Percentiles rank a stretch among this genome's conserved stretches.
Conservation (phyloP, 139 green algal species). For the Chlorella sp. region DNA sequence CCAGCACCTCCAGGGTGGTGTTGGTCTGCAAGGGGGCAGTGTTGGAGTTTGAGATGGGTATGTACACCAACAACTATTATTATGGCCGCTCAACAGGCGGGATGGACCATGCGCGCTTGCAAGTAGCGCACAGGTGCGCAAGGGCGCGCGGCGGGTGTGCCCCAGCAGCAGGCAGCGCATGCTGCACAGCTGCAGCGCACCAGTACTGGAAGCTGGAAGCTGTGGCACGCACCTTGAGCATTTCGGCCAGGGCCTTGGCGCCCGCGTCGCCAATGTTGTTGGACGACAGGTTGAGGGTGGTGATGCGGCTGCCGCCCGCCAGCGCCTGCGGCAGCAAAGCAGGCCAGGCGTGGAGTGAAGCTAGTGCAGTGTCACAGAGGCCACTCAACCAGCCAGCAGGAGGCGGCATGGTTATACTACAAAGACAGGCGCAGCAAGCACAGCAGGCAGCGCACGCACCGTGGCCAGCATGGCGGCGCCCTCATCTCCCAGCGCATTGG, state of each 20-base stretch:
- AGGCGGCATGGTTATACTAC: too few species aligned
- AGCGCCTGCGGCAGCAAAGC: constrained; percentile 44
- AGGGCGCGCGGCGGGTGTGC: too few species aligned
- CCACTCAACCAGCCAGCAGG: too few species aligned
- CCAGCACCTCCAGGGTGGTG: constrained; percentile 79
- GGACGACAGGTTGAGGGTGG: constrained; percentile 58
- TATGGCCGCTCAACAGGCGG: too few species aligned
- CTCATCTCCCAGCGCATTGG: constrained; percentile 79
- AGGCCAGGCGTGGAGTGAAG: too few species aligned
- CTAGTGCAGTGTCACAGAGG: too few species aligned
- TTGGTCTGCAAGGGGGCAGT: constrained; percentile 59
- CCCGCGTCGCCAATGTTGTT: constrained; percentile 84
- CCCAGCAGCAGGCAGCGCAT: too few species aligned
- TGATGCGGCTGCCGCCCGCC: constrained; percentile 40
- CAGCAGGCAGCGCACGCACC: neutral
- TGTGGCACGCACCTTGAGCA: constrained; percentile 67
- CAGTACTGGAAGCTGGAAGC: neutral
- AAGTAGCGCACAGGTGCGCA: too few species aligned
- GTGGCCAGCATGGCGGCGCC: constrained; percentile 69
- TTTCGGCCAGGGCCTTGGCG: constrained; percentile 86
- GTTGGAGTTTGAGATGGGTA: too few species aligned
- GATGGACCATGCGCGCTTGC: too few species aligned
- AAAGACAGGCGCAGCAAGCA: neutral
- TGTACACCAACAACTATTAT: too few species aligned
- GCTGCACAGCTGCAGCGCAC: too few species aligned